Evolutionary conservation across 495 filamentous ascomycete species (phyloP).

Genomic region (Neurospora terricola): DNA sequence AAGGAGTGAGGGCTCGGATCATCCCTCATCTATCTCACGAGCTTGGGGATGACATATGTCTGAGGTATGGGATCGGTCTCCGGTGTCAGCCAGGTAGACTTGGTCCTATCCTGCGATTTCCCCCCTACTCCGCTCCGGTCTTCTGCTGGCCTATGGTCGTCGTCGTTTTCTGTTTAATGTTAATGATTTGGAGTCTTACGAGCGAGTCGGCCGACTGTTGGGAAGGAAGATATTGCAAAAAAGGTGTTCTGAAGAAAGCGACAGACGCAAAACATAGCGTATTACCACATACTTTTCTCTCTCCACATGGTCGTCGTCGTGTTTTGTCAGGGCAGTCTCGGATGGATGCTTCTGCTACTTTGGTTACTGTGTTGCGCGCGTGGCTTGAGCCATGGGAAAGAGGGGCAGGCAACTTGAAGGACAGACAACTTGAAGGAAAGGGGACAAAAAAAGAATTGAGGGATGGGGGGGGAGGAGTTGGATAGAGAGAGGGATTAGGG

Average conservation of each 20-base stretch:
- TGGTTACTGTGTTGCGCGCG: background rate
- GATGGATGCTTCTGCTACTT: background rate
- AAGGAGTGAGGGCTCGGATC: background rate
- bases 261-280: background rate
- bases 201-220: background rate
- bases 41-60: background rate
- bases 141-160: background rate
- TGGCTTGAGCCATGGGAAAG: background rate
- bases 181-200: background rate
- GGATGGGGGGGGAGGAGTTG: too few species aligned
- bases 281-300: background rate
- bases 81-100: background rate
- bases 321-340: background rate
- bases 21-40: background rate
- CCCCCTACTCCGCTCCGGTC: background rate
- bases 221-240: background rate
- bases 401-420: background rate
- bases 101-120: background rate
- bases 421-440: background rate
- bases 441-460: too few species aligned
- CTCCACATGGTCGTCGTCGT: background rate
- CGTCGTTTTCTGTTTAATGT: background rate
- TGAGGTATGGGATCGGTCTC: background rate
- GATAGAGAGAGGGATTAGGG: too few species aligned
- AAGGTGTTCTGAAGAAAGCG: background rate